A percentile compares a stretch with the other conserved stretches of the same genome.
phyloP scores from a whole-genome alignment of 2,329 filamentous ascomycete genomes.

The Curvularia lunata region DNA sequence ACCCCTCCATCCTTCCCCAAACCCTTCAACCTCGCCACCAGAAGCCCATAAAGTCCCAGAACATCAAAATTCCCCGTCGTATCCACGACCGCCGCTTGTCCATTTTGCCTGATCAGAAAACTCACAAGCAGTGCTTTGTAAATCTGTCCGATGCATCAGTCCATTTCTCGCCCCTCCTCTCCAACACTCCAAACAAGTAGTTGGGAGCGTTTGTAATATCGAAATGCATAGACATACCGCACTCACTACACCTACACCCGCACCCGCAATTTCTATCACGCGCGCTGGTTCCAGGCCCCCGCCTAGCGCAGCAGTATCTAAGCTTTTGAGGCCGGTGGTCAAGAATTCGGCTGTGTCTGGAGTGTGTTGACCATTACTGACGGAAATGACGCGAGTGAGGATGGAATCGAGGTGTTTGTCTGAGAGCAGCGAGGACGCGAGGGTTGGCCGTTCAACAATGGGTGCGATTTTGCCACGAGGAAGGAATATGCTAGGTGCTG shows the following conservation, averaged over 20 bases:
- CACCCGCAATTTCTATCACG: conserved; percentile 47
- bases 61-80: conserved; percentile 56
- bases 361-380: background rate
- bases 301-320: conserved; percentile 47
- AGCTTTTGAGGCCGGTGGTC: conserved; percentile 29
- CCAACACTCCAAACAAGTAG: too few species aligned
- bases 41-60: conserved; percentile 45
- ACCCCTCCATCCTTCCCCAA: background rate
- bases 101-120: conserved; percentile 44
- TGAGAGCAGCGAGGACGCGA: conserved; percentile 24
- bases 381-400: conserved; percentile 8
- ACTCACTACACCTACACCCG: conserved; percentile 24
- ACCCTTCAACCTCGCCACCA: conserved; percentile 31
- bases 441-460: too few species aligned
- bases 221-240: conserved; percentile 29
- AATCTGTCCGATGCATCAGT: conserved; percentile 3
- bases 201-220: too few species aligned
- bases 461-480: too few species aligned
- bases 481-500: too few species aligned
- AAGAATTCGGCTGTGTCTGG: conserved; percentile 13
- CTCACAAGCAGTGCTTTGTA: conserved; percentile 46
- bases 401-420: conserved; percentile 29
- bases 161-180: too few species aligned
- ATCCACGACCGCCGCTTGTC: conserved; percentile 54
- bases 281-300: conserved; percentile 49